Conservation (phyloP, 305 asterid species). For the Solanum hybrid region DNA sequence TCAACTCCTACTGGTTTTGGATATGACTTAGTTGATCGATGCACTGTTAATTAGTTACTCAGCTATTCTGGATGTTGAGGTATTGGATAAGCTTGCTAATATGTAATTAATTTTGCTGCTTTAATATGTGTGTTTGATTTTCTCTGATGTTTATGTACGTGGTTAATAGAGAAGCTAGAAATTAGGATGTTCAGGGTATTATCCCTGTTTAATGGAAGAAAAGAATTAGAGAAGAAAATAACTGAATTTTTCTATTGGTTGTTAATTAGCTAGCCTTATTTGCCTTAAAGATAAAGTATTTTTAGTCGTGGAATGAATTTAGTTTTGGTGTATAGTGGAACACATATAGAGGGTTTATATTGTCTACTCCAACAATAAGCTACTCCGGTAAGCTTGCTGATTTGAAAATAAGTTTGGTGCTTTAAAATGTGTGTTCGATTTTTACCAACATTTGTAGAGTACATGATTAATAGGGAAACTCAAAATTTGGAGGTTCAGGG, state of each 20-base stretch:
- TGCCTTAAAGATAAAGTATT: background rate
- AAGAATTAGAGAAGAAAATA: background rate
- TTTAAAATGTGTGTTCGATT: background rate
- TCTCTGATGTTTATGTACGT: background rate
- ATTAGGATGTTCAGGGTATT: background rate
- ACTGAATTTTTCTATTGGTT: background rate
- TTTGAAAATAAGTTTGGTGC: background rate
- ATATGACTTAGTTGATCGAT: background rate
- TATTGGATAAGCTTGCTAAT: background rate
- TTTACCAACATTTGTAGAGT: background rate
- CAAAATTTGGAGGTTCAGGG: background rate
- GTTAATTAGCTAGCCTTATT: background rate
- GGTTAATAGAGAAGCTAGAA: background rate
- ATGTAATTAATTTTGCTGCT: background rate
- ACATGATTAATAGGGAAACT: background rate
- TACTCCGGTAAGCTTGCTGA: background rate
- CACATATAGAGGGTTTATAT: background rate
- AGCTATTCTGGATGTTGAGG: background rate
- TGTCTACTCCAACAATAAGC: background rate
- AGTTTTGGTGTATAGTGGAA: background rate
- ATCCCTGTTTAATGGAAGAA: background rate
- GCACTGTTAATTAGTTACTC: background rate
- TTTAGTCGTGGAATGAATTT: background rate
- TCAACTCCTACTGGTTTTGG: background rate
- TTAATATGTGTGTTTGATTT: background rate